A percentile compares a stretch with the other conserved stretches of the same genome.
Evolutionary conservation across 1,139 yeast genomes (phyloP).

Genomic region (Trichomonascaceae sp.): DNA sequence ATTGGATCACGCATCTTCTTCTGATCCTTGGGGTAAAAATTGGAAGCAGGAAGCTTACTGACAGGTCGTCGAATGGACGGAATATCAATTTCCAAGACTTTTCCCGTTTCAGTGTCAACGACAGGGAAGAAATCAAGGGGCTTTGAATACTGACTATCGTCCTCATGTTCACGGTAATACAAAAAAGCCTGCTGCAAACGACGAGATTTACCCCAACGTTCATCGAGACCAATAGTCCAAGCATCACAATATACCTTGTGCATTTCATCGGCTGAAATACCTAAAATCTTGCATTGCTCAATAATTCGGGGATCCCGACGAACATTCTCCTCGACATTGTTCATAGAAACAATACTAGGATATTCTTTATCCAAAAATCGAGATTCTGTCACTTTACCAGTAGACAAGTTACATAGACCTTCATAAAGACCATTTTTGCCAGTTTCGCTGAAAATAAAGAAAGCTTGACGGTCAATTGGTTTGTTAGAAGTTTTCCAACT

Average conservation of each 20-base stretch:
- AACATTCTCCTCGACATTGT: slow-evolving; percentile 57
- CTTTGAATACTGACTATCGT: slow-evolving; percentile 74
- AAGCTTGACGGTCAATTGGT: slow-evolving; percentile 57
- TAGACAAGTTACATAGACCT: slow-evolving; percentile 56
- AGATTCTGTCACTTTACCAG: slow-evolving; percentile 43
- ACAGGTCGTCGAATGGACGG: slow-evolving; percentile 58
- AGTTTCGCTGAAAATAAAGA: slow-evolving; percentile 53
- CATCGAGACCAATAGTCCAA: slow-evolving; percentile 83
- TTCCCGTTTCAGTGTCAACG: slow-evolving; percentile 62
- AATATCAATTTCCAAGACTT: slow-evolving; percentile 67
- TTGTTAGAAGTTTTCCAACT: slow-evolving; percentile 52
- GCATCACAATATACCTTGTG: slow-evolving; percentile 74
- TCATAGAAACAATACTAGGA: slow-evolving; percentile 69
- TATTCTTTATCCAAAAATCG: slow-evolving; percentile 54
- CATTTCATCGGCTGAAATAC: slow-evolving; percentile 40
- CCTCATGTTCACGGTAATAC: slow-evolving; percentile 72
- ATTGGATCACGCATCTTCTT: slow-evolving; percentile 11
- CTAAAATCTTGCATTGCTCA: slow-evolving; percentile 65
- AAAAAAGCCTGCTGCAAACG: slow-evolving; percentile 76
- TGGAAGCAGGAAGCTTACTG: slow-evolving; percentile 13
- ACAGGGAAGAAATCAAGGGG: slow-evolving; percentile 81
- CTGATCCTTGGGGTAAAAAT: slow-evolving; percentile 16
- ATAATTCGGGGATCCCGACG: slow-evolving; percentile 65
- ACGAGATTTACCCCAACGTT: slow-evolving; percentile 71
- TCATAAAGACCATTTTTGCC: slow-evolving; percentile 61